phyloP scores from a whole-genome alignment of 2,329 filamentous ascomycete genomes.

The Alternaria panax region DNA sequence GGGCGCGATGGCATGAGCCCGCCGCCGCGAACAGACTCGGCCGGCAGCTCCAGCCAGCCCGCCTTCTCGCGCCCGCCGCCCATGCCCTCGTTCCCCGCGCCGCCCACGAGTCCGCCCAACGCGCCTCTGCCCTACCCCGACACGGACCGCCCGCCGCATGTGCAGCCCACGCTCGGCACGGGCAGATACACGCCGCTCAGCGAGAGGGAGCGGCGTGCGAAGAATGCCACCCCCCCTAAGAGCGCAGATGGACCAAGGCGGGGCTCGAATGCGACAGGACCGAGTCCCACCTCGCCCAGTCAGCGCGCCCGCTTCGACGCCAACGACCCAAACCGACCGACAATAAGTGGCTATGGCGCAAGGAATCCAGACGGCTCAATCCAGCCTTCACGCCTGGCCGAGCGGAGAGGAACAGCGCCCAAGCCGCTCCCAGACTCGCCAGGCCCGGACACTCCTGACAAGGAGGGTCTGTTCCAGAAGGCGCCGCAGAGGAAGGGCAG shows the following conservation, averaged over 20 bases:
- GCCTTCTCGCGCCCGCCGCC: conserved; percentile 50
- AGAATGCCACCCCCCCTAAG: conserved; percentile 45
- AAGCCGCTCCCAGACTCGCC: conserved; percentile 85
- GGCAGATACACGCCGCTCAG: conserved; percentile 48
- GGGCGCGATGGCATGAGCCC: conserved; percentile 61
- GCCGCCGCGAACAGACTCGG: conserved; percentile 66
- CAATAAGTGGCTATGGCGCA: conserved; percentile 54
- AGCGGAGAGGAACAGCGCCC: conserved; percentile 80
- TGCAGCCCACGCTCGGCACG: conserved; percentile 27
- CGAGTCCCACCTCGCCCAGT: conserved; percentile 39
- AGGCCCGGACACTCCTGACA: conserved; percentile 76
- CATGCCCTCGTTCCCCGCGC: conserved; percentile 70
- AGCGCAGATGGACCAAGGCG: conserved; percentile 39
- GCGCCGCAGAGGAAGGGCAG: conserved; percentile 52
- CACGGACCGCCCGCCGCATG: conserved; percentile 43
- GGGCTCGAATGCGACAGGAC: conserved; percentile 41
- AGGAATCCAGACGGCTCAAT: conserved; percentile 42
- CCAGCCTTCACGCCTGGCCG: conserved; percentile 71
- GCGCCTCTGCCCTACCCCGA: conserved; percentile 57
- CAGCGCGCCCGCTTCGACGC: conserved; percentile 56
- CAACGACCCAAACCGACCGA: conserved; percentile 58
- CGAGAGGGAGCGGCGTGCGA: conserved; percentile 45
- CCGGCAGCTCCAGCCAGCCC: conserved; percentile 64
- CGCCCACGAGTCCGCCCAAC: conserved; percentile 58
- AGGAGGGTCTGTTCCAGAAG: conserved; percentile 81